Evolutionary conservation across 2,329 filamentous ascomycete genomes (phyloP), one percentile per base, ranked within the genome.

Genomic region (Beauveria sp.): DNA sequence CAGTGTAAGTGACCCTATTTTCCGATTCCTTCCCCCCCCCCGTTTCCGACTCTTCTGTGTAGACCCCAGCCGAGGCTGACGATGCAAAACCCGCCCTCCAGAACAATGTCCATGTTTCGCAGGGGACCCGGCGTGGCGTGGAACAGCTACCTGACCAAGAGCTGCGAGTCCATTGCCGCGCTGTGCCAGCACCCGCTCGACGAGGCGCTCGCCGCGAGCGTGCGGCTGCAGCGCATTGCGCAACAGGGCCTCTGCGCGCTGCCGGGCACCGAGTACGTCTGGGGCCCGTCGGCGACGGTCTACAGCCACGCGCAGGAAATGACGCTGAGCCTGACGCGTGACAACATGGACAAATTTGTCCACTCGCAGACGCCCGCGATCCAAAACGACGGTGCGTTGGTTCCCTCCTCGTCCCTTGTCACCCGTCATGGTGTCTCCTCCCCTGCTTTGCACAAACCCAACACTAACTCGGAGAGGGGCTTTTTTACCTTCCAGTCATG

Each of bases 51-150:
- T 18, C 1, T 42, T 42, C n/a, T 3, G 18, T 50, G 6, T 18
- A 3, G 7, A 38, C 12, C 34, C 10, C 22, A n/a, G 6, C 26
- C 24, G 3, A 26, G 4, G 16, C 47, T 50, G 16, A 50, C 47
- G 18, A 26, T 16, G 5, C 2, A 38, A 38, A 24, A 24, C 18
- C 2, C 20, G 1, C 20, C 10, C 2, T 12, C 30, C 20, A 60
- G 58, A 34, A 54, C 58, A 46, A 60, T 54, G 49, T 53, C 58
- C 40, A 46, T 60, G 49, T 60, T 60, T 42, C 58, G 58, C 14
- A 28, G 58, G 5, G 58, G 58, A n/a, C 58, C 58, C n/a, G 40
- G 49, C 20, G 3, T 54, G 26, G n/a, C 40, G 26, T 60, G 58
- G 58, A 60, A 52, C 40, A 53, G 16, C 47, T 53, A 60, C 30